Conservation (phyloP, 495 filamentous ascomycete species). For the Penicillium roqueforti region DNA sequence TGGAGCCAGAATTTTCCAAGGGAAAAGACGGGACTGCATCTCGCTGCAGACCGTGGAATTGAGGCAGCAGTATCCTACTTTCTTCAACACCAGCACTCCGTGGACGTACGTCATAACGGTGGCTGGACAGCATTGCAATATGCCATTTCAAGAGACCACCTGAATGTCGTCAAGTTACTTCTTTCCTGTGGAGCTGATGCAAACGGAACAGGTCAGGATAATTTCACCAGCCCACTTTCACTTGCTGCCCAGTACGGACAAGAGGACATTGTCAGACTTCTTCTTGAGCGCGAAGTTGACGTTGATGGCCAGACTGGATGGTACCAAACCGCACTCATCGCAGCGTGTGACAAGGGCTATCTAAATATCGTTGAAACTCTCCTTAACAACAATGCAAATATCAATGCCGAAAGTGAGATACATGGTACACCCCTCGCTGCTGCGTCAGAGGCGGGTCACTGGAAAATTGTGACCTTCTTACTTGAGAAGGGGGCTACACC, state of each 20-base stretch:
- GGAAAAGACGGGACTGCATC: background rate
- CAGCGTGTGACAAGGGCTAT: background rate
- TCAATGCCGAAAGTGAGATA: background rate
- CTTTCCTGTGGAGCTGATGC: background rate
- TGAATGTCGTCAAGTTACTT: background rate
- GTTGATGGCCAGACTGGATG: background rate
- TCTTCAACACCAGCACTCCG: background rate
- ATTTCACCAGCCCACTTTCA: background rate
- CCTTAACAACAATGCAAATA: background rate
- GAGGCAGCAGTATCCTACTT: background rate
- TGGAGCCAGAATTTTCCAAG: background rate
- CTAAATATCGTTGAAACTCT: background rate
- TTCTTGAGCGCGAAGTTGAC: background rate
- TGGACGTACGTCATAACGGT: background rate
- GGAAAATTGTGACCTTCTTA: background rate
- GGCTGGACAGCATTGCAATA: background rate
- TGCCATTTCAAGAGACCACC: background rate
- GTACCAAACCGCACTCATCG: background rate
- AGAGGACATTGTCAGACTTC: background rate
- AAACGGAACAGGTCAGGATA: background rate
- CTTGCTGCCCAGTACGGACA: background rate
- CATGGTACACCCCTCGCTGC: background rate
- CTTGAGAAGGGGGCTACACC: background rate
- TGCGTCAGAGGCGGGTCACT: background rate
- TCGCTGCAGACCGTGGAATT: background rate